These are phyloP conservation scores for Scopulariopsis brevicaulis DNA, from an alignment of 2,329 filamentous ascomycete species.

Conservation along the genomic window DNA sequence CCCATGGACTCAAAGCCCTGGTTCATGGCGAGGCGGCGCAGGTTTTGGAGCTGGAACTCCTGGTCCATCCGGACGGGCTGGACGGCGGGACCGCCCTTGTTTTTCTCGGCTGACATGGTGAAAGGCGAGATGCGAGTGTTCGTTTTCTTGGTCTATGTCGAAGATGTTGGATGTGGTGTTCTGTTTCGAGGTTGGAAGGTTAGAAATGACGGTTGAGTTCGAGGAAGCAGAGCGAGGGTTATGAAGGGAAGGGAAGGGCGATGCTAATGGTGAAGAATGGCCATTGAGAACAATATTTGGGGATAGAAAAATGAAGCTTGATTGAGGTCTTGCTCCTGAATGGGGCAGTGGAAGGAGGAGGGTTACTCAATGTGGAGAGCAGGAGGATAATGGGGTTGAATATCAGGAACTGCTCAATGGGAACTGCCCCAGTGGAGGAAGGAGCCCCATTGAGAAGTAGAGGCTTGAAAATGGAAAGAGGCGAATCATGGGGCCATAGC, in stretches of 20 bases:
- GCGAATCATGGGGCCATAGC: neutral
- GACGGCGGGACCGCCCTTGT: neutral
- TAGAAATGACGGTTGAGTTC: neutral
- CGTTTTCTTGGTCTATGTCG: neutral
- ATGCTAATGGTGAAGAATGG: neutral
- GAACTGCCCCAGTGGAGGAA: neutral
- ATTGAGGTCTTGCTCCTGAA: neutral
- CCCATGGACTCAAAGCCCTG: neutral
- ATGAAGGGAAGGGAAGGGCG: neutral
- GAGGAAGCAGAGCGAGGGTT: neutral
- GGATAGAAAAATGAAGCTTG: neutral
- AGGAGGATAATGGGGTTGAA: neutral
- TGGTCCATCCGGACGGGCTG: neutral
- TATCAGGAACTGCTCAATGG: too few species aligned
- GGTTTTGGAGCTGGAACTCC: constrained; percentile 1
- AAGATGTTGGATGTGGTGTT: neutral
- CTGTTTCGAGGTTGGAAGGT: neutral
- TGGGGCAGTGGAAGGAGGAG: neutral
- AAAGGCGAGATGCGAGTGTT: neutral
- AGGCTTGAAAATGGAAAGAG: neutral
- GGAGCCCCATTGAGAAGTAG: neutral
- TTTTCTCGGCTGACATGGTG: neutral
- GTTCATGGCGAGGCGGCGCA: neutral
- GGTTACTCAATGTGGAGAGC: neutral
- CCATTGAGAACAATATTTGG: neutral